These are phyloP conservation scores for Evernia prunastri DNA, from an alignment of 495 filamentous ascomycete genomes.

Conservation along the genomic window DNA sequence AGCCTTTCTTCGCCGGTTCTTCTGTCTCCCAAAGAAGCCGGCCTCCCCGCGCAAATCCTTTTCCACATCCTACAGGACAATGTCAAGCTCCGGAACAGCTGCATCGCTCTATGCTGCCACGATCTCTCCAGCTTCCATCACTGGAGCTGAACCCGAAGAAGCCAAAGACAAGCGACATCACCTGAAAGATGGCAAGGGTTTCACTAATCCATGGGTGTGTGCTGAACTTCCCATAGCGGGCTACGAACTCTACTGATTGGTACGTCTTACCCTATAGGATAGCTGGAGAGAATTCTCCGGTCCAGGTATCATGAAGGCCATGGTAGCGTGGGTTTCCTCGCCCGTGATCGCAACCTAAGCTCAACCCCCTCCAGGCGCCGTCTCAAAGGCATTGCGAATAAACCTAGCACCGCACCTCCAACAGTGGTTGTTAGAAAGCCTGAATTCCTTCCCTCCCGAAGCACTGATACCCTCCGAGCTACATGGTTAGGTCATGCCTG, in stretches of 20 bases:
- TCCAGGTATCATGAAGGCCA: conserved; percentile 17
- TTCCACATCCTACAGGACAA: conserved; percentile 25
- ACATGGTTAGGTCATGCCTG: conserved; percentile 98
- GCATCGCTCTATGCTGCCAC: conserved; percentile 50
- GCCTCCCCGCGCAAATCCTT: conserved; percentile 4
- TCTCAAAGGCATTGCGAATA: conserved; percentile 51
- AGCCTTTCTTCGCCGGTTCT: conserved; percentile 25
- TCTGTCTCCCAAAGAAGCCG: conserved; percentile 23
- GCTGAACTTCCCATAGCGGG: neutral
- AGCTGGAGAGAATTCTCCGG: conserved; percentile 24
- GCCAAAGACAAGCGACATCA: conserved; percentile 51
- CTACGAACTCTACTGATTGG: neutral
- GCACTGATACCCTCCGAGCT: conserved; percentile 60
- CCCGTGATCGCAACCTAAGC: neutral
- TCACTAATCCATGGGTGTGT: conserved; percentile 50
- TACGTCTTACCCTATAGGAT: conserved; percentile 14
- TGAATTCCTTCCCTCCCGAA: conserved; percentile 57
- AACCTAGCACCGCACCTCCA: conserved; percentile 57
- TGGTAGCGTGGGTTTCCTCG: conserved; percentile 18
- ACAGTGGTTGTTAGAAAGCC: conserved; percentile 65
- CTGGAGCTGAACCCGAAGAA: conserved; percentile 48
- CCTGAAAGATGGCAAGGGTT: conserved; percentile 49
- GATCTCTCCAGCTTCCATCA: conserved; percentile 39
- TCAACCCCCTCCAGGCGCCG: conserved; percentile 41
- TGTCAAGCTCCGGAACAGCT: conserved; percentile 39